phyloP scores from a whole-genome alignment of 2,329 filamentous ascomycete species.

The Emergomyces africanus region DNA sequence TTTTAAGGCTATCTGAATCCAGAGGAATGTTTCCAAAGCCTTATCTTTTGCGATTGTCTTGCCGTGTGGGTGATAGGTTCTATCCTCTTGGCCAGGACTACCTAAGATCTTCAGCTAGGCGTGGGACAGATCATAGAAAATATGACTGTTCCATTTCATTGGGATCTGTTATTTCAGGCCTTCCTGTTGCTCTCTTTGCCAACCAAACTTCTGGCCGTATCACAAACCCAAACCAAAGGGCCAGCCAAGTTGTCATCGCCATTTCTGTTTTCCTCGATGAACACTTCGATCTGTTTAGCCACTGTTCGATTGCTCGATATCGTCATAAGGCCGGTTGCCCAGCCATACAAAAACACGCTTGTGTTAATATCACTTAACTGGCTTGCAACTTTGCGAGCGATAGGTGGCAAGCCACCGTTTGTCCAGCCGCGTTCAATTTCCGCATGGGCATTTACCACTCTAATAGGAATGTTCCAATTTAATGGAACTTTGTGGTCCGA shows the following conservation, averaged over 20 bases:
- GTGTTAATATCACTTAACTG: conserved; percentile 49
- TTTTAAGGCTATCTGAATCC: neutral
- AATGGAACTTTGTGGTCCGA: conserved; percentile 43
- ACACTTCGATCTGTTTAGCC: conserved; percentile 50
- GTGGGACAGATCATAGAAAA: neutral
- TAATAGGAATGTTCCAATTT: conserved; percentile 49
- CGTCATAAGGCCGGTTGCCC: conserved; percentile 50
- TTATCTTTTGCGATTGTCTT: neutral
- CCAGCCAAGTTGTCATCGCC: conserved; percentile 40
- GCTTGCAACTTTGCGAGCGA: conserved; percentile 30
- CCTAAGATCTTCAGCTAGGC: neutral
- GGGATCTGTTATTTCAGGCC: conserved; percentile 9
- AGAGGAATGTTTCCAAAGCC: neutral
- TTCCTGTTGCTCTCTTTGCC: conserved; percentile 48
- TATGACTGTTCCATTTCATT: neutral
- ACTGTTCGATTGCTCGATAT: conserved; percentile 59
- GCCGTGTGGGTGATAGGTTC: neutral
- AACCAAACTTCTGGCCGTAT: conserved; percentile 52
- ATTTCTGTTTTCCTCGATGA: conserved; percentile 41
- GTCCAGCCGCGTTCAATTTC: conserved; percentile 20
- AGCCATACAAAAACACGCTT: conserved; percentile 61
- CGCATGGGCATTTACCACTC: conserved; percentile 39
- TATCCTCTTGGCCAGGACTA: neutral
- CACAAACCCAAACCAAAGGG: conserved; percentile 52
- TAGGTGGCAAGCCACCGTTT: conserved; percentile 33